A percentile compares a stretch with the other conserved stretches of the same genome.
Evolutionary conservation across 148 eudicot genomes (phyloP).

Genomic region (Silene conica): DNA sequence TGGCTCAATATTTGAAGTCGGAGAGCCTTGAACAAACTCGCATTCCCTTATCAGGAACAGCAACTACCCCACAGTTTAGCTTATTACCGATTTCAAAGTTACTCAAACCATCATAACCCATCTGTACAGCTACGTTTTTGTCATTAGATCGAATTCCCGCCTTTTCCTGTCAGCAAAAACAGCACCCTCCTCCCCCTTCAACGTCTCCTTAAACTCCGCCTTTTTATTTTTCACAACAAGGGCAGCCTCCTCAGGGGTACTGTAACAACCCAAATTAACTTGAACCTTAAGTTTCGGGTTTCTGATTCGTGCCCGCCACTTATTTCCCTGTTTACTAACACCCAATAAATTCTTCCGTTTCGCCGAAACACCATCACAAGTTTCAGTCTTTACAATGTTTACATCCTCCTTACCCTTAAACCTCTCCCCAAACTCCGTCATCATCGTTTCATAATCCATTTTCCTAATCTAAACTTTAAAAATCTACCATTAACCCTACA

Average conservation of each 20-base stretch:
- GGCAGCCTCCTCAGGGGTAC: conserved; percentile 15
- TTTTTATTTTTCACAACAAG: conserved; percentile 19
- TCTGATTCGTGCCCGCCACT: conserved; percentile 18
- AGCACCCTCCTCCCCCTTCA: neutral
- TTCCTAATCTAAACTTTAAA: too few species aligned
- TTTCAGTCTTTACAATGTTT: neutral
- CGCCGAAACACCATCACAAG: neutral
- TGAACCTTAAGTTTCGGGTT: conserved; percentile 15
- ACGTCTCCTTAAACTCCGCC: conserved; percentile 6
- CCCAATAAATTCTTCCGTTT: neutral
- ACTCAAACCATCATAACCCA: too few species aligned
- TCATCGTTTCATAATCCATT: too few species aligned
- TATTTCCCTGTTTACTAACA: conserved; percentile 18
- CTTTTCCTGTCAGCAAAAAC: neutral
- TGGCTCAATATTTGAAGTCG: neutral
- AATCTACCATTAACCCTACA: too few species aligned
- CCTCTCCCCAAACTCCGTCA: too few species aligned
- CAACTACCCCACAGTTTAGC: neutral
- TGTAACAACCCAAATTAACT: conserved; percentile 17
- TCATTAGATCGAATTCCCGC: neutral
- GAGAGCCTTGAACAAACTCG: conserved; percentile 5
- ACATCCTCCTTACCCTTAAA: neutral
- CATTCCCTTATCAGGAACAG: neutral
- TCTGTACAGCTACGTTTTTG: neutral
- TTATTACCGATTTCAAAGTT: too few species aligned